These are phyloP conservation scores for Aureobasidium namibiae DNA, from an alignment of 2,329 filamentous ascomycete genomes.

Conservation along the genomic window DNA sequence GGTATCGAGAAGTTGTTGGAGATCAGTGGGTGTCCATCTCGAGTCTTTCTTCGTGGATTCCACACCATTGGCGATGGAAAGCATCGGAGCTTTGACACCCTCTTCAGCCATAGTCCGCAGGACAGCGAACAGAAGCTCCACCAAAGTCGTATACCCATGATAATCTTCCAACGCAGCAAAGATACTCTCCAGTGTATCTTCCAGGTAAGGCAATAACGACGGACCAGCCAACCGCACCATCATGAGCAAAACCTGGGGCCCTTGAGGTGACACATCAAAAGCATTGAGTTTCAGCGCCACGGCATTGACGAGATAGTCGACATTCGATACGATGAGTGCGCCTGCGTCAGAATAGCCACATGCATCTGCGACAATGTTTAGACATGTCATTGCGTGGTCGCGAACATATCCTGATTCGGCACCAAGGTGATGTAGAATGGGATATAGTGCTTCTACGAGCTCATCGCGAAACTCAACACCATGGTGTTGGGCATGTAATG, in stretches of 20 bases:
- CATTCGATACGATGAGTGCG: constrained; percentile 78
- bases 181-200: constrained; percentile 83
- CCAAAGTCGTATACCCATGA: constrained; percentile 81
- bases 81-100: constrained; percentile 53
- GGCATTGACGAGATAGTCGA: constrained; percentile 93
- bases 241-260: constrained; percentile 85
- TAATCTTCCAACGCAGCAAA: constrained; percentile 92
- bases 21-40: constrained; percentile 24
- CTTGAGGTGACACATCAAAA: constrained; percentile 84
- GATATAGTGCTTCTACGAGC: constrained; percentile 84
- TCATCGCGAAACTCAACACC: constrained; percentile 67
- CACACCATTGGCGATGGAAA: constrained; percentile 34
- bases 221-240: constrained; percentile 85
- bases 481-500: constrained; percentile 63
- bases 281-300: constrained; percentile 82
- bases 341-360: constrained; percentile 70
- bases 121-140: constrained; percentile 76
- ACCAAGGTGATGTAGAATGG: constrained; percentile 79
- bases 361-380: constrained; percentile 69
- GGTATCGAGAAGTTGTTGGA: constrained; percentile 36
- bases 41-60: not conserved
- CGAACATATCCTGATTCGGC: constrained; percentile 61
- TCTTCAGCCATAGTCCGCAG: constrained; percentile 77
- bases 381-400: constrained; percentile 70
- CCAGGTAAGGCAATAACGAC: constrained; percentile 73